Conservation (phyloP, 1,284 basidiomycete species). For the Schizopora paradoxa region DNA sequence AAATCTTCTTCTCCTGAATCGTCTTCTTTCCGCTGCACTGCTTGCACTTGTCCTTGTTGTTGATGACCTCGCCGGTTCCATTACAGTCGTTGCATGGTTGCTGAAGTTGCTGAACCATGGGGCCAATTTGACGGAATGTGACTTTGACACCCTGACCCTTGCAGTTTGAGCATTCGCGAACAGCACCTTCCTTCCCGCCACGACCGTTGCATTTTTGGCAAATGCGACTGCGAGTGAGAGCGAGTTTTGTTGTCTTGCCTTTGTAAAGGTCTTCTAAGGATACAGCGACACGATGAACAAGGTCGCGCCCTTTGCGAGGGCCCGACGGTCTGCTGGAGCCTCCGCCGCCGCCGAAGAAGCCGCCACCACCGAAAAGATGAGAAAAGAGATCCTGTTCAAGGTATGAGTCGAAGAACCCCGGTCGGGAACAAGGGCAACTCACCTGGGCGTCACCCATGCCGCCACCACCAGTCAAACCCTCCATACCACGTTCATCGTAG, state of each 20-base stretch:
- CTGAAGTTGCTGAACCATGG: constrained; percentile 99
- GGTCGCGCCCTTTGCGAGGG: constrained; percentile 97
- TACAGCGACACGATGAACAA: constrained; percentile 95
- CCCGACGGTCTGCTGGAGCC: constrained; percentile 63
- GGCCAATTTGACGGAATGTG: constrained; percentile 93
- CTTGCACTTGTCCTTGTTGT: constrained; percentile 90
- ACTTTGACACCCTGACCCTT: constrained; percentile 90
- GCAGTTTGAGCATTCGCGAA: constrained; percentile 77
- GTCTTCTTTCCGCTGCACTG: constrained; percentile 96
- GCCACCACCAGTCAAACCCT: constrained; percentile 83
- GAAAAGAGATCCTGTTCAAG: constrained; percentile 85
- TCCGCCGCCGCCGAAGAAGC: constrained; percentile 49
- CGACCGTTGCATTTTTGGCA: constrained; percentile 93
- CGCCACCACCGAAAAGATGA: constrained; percentile 83
- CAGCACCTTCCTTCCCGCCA: constrained; percentile 96
- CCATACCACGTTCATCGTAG: constrained; percentile 94
- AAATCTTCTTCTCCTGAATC: constrained; percentile 90
- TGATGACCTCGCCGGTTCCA: constrained; percentile 92
- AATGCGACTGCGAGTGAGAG: constrained; percentile 92
- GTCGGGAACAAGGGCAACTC: constrained; percentile 23
- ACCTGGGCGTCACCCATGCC: constrained; percentile 90
- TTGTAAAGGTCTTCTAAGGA: constrained; percentile 97
- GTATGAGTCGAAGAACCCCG: constrained; percentile 11
- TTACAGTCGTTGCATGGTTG: constrained; percentile 91
- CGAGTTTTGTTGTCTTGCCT: constrained; percentile 97